These are phyloP conservation scores for Aspergillus hortae DNA, from an alignment of 2,329 filamentous ascomycete genomes.

Conservation along the genomic window DNA sequence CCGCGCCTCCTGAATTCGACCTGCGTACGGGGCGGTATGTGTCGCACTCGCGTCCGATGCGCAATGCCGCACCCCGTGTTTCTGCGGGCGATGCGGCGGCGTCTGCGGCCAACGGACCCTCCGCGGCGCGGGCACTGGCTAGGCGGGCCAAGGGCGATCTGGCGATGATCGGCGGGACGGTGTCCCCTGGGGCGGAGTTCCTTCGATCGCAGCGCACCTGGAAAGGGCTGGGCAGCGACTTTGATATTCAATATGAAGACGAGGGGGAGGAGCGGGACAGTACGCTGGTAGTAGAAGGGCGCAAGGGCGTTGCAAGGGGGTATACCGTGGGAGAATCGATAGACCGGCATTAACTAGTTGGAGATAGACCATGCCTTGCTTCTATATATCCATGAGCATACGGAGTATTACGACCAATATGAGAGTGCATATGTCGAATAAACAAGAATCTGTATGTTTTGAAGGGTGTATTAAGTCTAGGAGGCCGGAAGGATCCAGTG, in stretches of 20 bases:
- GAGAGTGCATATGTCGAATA: no score
- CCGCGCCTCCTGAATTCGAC: constrained; percentile 81
- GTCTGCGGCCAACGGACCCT: constrained; percentile 21
- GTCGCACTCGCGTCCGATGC: constrained; percentile 61
- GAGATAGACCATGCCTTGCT: no score
- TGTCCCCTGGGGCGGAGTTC: constrained; percentile 90
- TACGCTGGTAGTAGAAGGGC: constrained; percentile 75
- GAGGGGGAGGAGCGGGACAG: constrained; percentile 48
- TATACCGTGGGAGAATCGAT: constrained; percentile 69
- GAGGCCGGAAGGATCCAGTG: no score
- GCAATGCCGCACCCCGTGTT: constrained; percentile 30
- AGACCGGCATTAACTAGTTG: constrained; percentile 29
- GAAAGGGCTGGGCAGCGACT: constrained; percentile 88
- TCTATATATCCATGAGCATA: no score
- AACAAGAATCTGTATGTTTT: no score
- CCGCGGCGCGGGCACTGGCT: constrained; percentile 52
- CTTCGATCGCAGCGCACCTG: constrained; percentile 79
- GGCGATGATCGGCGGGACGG: constrained; percentile 74
- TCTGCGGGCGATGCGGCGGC: constrained; percentile 22
- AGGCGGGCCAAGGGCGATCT: constrained; percentile 67
- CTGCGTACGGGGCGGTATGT: constrained; percentile 81
- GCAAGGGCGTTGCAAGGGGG: constrained; percentile 81
- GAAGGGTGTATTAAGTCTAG: no score
- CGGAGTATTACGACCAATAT: no score
- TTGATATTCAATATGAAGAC: constrained; percentile 59